These are phyloP conservation scores for Brassica hybrid DNA, from an alignment of 441 rosid genomes.

Conservation along the genomic window DNA sequence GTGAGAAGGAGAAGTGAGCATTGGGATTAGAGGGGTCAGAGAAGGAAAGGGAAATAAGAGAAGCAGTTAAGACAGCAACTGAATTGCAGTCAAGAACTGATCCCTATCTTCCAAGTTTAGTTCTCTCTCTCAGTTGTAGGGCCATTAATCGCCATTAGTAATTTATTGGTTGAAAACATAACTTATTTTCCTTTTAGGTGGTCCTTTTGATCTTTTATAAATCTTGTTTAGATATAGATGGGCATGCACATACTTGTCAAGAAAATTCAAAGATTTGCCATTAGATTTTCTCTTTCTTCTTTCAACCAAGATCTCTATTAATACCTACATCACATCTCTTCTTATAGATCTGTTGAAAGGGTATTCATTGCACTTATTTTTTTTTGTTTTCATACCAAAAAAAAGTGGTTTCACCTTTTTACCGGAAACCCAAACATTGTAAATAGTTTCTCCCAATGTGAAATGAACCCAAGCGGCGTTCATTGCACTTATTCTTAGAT, in stretches of 20 bases:
- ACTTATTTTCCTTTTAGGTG: constrained; percentile 38
- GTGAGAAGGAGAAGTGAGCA: constrained; percentile 30
- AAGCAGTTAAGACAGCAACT: constrained; percentile 48
- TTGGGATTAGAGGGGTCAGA: constrained; percentile 43
- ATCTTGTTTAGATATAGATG: constrained; percentile 40
- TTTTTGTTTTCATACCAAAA: too few species aligned
- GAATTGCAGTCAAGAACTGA: constrained; percentile 46
- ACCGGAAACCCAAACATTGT: too few species aligned
- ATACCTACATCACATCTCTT: constrained; percentile 23
- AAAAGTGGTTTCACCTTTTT: too few species aligned
- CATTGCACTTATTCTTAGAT: constrained; percentile 4
- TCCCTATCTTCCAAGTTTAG: constrained; percentile 33
- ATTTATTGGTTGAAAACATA: constrained; percentile 37
- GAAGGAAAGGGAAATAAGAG: constrained; percentile 45
- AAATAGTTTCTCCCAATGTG: too few species aligned
- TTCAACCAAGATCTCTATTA: constrained; percentile 13
- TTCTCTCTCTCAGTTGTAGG: constrained; percentile 34
- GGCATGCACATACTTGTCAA: constrained; percentile 34
- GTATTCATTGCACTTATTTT: too few species aligned
- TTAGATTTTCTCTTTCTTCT: not conserved
- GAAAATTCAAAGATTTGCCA: constrained; percentile 33
- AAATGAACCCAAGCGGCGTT: too few species aligned
- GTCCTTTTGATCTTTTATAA: constrained; percentile 36
- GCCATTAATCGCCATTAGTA: constrained; percentile 15
- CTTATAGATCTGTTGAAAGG: not conserved